phyloP scores from a whole-genome alignment of 2,329 filamentous ascomycete genomes.

The Talaromyces sp. region DNA sequence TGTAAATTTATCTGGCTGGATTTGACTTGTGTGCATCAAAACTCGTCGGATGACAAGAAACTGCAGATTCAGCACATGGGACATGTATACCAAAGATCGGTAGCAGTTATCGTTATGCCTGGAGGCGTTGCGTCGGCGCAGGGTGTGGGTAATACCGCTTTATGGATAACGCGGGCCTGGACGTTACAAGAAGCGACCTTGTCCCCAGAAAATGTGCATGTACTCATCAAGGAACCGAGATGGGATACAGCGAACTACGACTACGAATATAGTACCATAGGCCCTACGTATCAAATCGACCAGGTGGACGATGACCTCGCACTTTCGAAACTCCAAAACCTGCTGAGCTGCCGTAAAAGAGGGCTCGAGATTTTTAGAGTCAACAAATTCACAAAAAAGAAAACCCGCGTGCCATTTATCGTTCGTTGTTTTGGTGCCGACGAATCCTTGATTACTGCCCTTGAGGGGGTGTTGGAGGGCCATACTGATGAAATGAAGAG shows the following conservation, averaged over 20 bases:
- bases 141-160: neutral
- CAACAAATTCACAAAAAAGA: constrained; percentile 1
- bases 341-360: constrained; percentile 3
- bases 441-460: constrained; percentile 8
- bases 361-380: neutral
- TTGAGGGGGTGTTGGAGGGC: constrained; percentile 8
- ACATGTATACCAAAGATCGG: constrained; percentile 2
- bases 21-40: constrained; percentile 4
- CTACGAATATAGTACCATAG: neutral
- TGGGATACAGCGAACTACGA: constrained; percentile 7
- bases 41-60: constrained; percentile 10
- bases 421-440: constrained; percentile 9
- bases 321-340: constrained; percentile 8
- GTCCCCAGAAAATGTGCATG: constrained; percentile 7
- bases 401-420: neutral
- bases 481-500: constrained; percentile 10
- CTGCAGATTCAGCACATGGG: constrained; percentile 14
- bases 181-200: constrained; percentile 13
- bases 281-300: neutral
- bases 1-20: constrained; percentile 10
- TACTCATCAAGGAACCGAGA: neutral
- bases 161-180: constrained; percentile 14
- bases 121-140: constrained; percentile 9
- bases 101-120: constrained; percentile 9
- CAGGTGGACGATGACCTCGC: constrained; percentile 7